Conservation (phyloP, 2,329 filamentous ascomycete genomes). For the Trichoderma polysporum region DNA sequence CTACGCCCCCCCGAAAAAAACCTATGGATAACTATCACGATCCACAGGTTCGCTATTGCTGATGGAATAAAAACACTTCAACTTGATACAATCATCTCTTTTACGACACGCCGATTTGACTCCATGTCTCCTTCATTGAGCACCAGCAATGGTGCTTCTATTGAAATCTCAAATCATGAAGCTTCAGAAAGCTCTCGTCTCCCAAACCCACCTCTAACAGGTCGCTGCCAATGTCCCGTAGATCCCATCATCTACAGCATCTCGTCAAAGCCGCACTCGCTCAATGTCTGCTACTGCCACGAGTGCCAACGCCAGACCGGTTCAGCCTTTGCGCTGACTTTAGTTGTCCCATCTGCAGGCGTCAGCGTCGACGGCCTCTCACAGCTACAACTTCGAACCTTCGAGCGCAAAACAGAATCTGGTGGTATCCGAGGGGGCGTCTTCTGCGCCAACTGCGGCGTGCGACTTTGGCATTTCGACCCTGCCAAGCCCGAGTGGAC, state of each 20-base stretch:
- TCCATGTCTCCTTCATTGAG: neutral
- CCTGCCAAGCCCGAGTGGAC: neutral
- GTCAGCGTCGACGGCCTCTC: neutral
- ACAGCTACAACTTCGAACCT: neutral
- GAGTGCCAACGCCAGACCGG: neutral
- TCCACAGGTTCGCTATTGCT: no score
- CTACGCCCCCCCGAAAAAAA: no score
- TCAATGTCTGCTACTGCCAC: neutral
- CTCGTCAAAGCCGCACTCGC: neutral
- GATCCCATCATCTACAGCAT: neutral
- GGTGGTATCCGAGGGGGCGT: neutral
- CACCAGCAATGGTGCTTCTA: neutral
- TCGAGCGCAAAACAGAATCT: neutral
- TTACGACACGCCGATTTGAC: no score
- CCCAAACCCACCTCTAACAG: neutral
- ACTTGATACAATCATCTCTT: no score
- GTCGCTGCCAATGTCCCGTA: neutral
- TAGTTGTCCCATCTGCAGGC: neutral
- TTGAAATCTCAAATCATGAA: neutral
- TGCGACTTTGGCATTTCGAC: neutral
- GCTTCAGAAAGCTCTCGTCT: no score
- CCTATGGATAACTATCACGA: no score
- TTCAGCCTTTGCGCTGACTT: neutral
- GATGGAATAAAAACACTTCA: no score
- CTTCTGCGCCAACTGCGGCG: neutral